Conservation (phyloP, 306 rosid species). For the Canavalia ensiformis region DNA sequence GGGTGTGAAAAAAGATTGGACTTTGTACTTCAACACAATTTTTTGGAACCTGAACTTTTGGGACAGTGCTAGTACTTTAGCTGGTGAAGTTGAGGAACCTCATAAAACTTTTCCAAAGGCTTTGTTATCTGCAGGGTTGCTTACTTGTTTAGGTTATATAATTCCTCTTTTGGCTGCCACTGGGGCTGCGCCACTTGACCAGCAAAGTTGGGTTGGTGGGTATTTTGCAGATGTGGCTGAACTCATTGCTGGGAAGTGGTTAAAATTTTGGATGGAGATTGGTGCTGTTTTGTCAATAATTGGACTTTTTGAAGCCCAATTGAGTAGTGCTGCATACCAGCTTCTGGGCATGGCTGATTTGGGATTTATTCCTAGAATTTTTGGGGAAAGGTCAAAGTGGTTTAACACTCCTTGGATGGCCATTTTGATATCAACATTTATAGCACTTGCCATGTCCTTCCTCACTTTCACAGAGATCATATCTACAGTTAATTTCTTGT, state of each 20-base stretch:
- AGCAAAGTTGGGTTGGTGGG: slow-evolving; percentile 57
- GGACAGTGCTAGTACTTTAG: slow-evolving; percentile 80
- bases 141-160: slow-evolving; percentile 62
- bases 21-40: slow-evolving; percentile 60
- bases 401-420: slow-evolving; percentile 91
- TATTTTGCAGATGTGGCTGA: slow-evolving; percentile 69
- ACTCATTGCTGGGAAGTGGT: slow-evolving; percentile 75
- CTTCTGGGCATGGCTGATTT: slow-evolving; percentile 83
- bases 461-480: slow-evolving; percentile 66
- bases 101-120: slow-evolving; percentile 69
- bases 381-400: slow-evolving; percentile 65
- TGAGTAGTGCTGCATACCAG: slow-evolving; percentile 80
- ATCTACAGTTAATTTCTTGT: slow-evolving; percentile 80
- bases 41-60: slow-evolving; percentile 80
- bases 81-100: slow-evolving; percentile 67
- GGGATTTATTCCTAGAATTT: slow-evolving; percentile 66
- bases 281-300: slow-evolving; percentile 73
- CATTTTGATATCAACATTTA: slow-evolving; percentile 67
- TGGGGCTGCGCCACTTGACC: slow-evolving; percentile 60
- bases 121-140: slow-evolving; percentile 57
- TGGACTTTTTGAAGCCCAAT: slow-evolving; percentile 81
- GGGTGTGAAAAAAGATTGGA: slow-evolving; percentile 64
- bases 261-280: slow-evolving; percentile 77
- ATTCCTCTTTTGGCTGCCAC: slow-evolving; percentile 62
- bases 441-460: slow-evolving; percentile 56